Percentiles rank a stretch among this genome's conserved stretches.
Conservation (phyloP, 2,329 filamentous ascomycete species). For the Trichocomaceae sp. region DNA sequence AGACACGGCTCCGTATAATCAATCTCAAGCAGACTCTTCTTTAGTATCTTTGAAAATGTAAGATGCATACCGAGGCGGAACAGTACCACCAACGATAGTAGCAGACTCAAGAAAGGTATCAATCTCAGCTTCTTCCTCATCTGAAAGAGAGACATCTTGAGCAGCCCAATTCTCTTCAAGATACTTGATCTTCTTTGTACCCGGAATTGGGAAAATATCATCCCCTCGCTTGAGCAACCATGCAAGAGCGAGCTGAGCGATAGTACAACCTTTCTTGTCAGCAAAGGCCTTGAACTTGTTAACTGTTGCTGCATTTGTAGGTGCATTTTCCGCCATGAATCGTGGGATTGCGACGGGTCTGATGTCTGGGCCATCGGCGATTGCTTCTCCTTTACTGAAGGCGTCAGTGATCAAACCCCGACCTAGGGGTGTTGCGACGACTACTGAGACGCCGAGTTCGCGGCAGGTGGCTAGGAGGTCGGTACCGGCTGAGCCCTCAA, state of each 20-base stretch:
- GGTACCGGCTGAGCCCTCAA: constrained; percentile 35
- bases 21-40: neutral
- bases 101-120: constrained; percentile 2
- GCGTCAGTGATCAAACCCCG: constrained; percentile 20
- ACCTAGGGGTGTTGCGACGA: constrained; percentile 33
- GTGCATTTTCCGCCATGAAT: neutral
- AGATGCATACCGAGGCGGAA: constrained; percentile 2
- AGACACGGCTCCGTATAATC: neutral
- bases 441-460: constrained; percentile 38
- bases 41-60: constrained; percentile 9
- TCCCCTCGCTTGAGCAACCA: constrained; percentile 55
- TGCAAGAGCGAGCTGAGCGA: constrained; percentile 55
- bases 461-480: constrained; percentile 33
- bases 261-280: constrained; percentile 48
- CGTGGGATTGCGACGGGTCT: too few relatives aligned
- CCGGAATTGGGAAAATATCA: constrained; percentile 26
- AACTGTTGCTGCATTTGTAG: constrained; percentile 19
- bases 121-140: constrained; percentile 6
- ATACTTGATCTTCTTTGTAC: constrained; percentile 19
- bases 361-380: too few relatives aligned
- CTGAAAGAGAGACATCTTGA: neutral
- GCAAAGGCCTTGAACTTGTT: constrained; percentile 42
- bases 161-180: constrained; percentile 12
- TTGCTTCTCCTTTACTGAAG: neutral
- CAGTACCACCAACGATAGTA: constrained; percentile 3